Evolutionary conservation across 202 grass and related monocot species (phyloP).

Genomic region (Brachypodium distachyon): DNA sequence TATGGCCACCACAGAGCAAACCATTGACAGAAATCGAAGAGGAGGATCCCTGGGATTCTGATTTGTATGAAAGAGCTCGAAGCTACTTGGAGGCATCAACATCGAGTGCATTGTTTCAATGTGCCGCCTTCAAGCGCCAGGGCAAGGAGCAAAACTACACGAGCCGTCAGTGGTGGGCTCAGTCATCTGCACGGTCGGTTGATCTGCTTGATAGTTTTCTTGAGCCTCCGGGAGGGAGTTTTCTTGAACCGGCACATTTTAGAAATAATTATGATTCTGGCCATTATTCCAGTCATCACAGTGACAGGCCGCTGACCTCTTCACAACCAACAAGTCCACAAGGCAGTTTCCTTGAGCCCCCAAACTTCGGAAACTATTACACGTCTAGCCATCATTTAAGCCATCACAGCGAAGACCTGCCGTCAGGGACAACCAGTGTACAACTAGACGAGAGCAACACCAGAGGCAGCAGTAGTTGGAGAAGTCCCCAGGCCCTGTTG

Average conservation of each 20-base stretch:
- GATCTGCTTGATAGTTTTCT: constrained; percentile 5
- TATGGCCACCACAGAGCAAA: constrained; percentile 19
- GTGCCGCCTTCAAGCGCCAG: neutral
- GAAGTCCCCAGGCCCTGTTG: neutral
- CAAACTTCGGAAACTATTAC: constrained; percentile 6
- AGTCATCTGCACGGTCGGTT: neutral
- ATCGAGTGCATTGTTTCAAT: constrained; percentile 54
- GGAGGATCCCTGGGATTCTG: constrained; percentile 14
- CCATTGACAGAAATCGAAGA: constrained; percentile 43
- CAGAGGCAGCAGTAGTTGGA: neutral
- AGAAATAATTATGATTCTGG: neutral
- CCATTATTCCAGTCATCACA: constrained; percentile 31
- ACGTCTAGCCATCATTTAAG: neutral
- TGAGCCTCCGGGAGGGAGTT: too few species aligned
- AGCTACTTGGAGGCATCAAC: constrained; percentile 65
- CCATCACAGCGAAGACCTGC: constrained; percentile 16
- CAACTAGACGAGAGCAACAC: neutral
- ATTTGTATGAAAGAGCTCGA: constrained; percentile 25
- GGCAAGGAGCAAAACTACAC: constrained; percentile 9
- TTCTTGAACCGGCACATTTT: too few species aligned
- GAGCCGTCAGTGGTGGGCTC: constrained; percentile 9
- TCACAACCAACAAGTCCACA: neutral
- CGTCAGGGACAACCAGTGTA: neutral
- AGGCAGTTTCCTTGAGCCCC: constrained; percentile 42
- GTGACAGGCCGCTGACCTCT: constrained; percentile 6